These are phyloP conservation scores for Globisporangium rhizosaccharum DNA, from an alignment of 352 stramenopile genomes.

Conservation along the genomic window DNA sequence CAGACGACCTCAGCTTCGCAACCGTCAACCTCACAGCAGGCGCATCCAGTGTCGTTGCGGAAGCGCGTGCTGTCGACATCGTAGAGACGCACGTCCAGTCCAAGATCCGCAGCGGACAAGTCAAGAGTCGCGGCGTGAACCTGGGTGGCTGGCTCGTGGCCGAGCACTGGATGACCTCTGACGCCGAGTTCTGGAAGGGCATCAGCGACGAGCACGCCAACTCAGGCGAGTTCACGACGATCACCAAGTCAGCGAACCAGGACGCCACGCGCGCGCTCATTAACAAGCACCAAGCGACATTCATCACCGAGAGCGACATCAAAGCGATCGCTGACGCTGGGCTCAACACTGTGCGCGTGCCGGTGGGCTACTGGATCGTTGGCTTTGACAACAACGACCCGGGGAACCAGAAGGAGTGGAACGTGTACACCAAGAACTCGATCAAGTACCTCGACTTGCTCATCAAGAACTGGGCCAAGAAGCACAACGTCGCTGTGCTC, in stretches of 20 bases:
- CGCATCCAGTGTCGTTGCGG: no score
- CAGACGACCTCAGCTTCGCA: no score
- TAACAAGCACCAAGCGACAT: constrained; percentile 49
- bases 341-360: constrained; percentile 30
- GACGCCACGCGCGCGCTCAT: constrained; percentile 35
- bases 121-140: constrained; percentile 57
- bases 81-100: constrained; percentile 39
- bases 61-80: neutral
- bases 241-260: constrained; percentile 34
- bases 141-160: constrained; percentile 73
- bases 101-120: constrained; percentile 46
- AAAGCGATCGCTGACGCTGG: constrained; percentile 44
- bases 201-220: constrained; percentile 27
- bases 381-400: constrained; percentile 60
- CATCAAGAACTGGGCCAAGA: constrained; percentile 39
- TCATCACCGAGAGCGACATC: constrained; percentile 72
- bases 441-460: constrained; percentile 36
- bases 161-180: constrained; percentile 77
- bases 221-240: constrained; percentile 58
- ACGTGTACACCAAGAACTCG: constrained; percentile 35
- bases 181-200: constrained; percentile 51
- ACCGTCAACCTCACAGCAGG: no score
- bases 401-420: constrained; percentile 33
- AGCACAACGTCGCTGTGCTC: constrained; percentile 48
- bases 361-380: constrained; percentile 76